Conservation (phyloP, 257 asterid species). For the Marsdenia floribunda region DNA sequence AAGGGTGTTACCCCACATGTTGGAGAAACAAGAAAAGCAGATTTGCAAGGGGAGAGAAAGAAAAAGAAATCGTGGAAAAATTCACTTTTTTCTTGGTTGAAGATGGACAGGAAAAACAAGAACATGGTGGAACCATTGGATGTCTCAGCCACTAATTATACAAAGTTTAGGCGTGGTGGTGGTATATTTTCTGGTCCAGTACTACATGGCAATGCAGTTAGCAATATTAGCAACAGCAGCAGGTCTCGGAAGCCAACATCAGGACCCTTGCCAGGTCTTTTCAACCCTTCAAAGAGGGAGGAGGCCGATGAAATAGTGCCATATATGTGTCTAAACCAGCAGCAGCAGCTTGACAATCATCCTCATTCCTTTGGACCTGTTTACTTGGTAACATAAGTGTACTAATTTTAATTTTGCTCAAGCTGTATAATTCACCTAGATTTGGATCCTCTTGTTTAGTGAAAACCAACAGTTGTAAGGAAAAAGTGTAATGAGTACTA, state of each 20-base stretch:
- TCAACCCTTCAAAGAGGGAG: constrained; percentile 25
- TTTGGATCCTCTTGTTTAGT: neutral
- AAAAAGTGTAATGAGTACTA: neutral
- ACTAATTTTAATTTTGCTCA: neutral
- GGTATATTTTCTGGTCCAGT: constrained; percentile 53
- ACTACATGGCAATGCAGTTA: constrained; percentile 16
- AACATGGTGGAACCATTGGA: constrained; percentile 16
- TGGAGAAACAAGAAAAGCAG: constrained; percentile 22
- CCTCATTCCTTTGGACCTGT: constrained; percentile 67
- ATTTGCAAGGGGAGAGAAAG: constrained; percentile 31
- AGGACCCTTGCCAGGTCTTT: constrained; percentile 49
- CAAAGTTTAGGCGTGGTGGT: constrained; percentile 35
- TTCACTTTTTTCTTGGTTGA: constrained; percentile 63
- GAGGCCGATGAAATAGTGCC: constrained; percentile 45
- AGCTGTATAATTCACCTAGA: neutral
- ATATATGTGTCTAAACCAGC: constrained; percentile 49
- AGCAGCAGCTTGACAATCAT: constrained; percentile 17
- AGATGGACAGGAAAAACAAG: constrained; percentile 41
- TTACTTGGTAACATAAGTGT: constrained; percentile 59
- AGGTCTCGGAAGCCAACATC: constrained; percentile 38
- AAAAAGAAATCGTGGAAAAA: constrained; percentile 62
- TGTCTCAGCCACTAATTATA: constrained; percentile 13
- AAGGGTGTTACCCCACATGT: constrained; percentile 8
- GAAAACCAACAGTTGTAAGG: neutral
- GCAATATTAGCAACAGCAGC: constrained; percentile 13